Conservation (phyloP, 208 protist species). For the Tetramitus jugosus region DNA sequence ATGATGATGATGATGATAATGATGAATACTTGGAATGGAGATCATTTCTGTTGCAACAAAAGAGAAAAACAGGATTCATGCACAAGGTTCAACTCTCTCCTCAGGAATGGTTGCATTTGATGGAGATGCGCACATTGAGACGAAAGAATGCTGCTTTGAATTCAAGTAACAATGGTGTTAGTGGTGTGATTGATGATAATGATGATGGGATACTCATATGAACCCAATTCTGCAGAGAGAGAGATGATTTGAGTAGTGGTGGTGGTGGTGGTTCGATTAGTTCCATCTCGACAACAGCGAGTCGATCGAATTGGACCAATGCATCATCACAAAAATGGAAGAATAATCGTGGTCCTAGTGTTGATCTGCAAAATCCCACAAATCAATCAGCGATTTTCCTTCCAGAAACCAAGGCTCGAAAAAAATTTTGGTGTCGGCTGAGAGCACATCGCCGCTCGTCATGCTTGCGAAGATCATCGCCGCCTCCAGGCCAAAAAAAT, state of each 20-base stretch:
- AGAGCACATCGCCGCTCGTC: no score
- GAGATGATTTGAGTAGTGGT: no score
- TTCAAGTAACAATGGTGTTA: not conserved
- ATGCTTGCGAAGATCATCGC: no score
- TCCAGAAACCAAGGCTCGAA: no score
- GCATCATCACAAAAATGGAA: not conserved
- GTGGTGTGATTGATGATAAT: not conserved
- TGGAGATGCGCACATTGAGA: not conserved
- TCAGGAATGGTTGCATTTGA: not conserved
- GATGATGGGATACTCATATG: not conserved
- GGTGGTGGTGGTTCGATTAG: no score
- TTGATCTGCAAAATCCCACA: no score
- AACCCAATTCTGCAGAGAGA: no score
- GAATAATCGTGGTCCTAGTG: not conserved
- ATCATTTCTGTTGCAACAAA: conserved; percentile 10
- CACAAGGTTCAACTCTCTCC: no score
- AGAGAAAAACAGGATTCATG: not conserved
- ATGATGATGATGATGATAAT: not conserved
- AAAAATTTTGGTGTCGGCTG: no score
- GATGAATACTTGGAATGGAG: conserved; percentile 3
- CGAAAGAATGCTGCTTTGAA: not conserved
- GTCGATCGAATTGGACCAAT: not conserved
- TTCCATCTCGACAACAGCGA: no score
- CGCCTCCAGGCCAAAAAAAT: no score
- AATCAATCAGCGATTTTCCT: no score